Conservation (phyloP, 805 yeast species). For the Trichomonascus vanleenenianus region DNA sequence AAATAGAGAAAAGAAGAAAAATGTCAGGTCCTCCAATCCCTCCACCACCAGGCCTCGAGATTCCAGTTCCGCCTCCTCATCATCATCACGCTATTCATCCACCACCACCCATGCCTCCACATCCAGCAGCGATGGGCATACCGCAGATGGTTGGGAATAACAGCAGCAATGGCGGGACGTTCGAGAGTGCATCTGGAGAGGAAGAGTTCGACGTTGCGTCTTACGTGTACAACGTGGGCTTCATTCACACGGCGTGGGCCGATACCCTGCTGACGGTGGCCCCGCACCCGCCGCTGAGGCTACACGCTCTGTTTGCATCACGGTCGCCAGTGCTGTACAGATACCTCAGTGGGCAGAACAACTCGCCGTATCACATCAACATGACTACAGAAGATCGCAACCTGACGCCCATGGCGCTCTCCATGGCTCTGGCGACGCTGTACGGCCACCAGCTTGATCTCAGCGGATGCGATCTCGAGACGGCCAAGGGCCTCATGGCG, state of each 20-base stretch:
- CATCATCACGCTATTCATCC: not conserved
- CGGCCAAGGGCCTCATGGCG: constrained; percentile 25
- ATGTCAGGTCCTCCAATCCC: constrained; percentile 1
- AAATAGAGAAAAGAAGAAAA: not conserved
- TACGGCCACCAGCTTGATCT: constrained; percentile 24
- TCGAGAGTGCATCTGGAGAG: not conserved
- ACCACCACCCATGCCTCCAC: constrained; percentile 1
- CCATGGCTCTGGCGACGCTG: constrained; percentile 27
- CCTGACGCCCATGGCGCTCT: constrained; percentile 21
- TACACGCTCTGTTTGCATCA: constrained; percentile 28
- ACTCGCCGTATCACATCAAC: constrained; percentile 22
- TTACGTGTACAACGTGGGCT: constrained; percentile 26
- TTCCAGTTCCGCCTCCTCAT: not conserved
- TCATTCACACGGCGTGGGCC: constrained; percentile 30
- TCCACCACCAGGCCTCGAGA: not conserved
- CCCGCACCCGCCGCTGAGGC: constrained; percentile 22
- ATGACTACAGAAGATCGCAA: constrained; percentile 19
- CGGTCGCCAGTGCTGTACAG: constrained; percentile 27
- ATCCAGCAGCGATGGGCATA: not conserved
- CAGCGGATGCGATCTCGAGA: constrained; percentile 13
- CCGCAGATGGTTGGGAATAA: not conserved
- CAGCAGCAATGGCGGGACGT: no score
- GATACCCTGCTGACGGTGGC: constrained; percentile 25
- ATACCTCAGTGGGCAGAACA: constrained; percentile 12
- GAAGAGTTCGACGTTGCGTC: constrained; percentile 15